A percentile compares a stretch with the other conserved stretches of the same genome.
Conservation (phyloP, 1,139 yeast genomes). For the Nakaseomyces glabratus region DNA sequence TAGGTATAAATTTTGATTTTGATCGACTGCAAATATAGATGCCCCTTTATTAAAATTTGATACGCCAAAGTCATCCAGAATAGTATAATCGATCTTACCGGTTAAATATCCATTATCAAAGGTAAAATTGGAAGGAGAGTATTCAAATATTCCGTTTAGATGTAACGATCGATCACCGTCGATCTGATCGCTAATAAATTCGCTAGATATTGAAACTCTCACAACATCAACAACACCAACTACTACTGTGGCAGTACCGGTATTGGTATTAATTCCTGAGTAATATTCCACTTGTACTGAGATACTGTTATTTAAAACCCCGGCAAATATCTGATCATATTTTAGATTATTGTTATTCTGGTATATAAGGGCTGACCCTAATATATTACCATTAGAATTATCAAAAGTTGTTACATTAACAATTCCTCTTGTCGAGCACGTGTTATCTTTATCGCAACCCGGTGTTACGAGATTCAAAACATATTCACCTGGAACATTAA, state of each 20-base stretch:
- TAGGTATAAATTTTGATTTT: conserved; percentile 16
- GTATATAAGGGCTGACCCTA: conserved; percentile 41
- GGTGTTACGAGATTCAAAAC: conserved; percentile 71
- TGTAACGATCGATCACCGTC: conserved; percentile 26
- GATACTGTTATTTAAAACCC: conserved; percentile 56
- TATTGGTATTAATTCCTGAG: conserved; percentile 28
- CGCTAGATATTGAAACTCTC: conserved; percentile 43
- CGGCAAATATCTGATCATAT: conserved; percentile 69
- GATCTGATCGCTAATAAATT: conserved; percentile 30
- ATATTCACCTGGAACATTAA: conserved; percentile 68
- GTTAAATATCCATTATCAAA: conserved; percentile 22
- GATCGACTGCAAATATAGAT: conserved; percentile 23
- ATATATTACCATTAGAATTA: conserved; percentile 33
- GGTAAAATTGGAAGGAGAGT: conserved; percentile 54
- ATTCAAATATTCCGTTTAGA: conserved; percentile 76
- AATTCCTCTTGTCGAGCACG: conserved; percentile 65
- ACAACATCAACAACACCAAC: conserved; percentile 62
- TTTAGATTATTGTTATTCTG: conserved; percentile 77
- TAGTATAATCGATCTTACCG: conserved; percentile 51
- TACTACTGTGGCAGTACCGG: conserved; percentile 42
- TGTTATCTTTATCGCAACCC: conserved; percentile 63
- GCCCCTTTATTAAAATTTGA: conserved; percentile 33
- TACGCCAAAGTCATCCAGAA: conserved; percentile 56
- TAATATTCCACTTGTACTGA: conserved; percentile 41
- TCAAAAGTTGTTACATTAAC: conserved; percentile 65